phyloP scores from a whole-genome alignment of 2,329 filamentous ascomycete species.

The Microcera coccophila region DNA sequence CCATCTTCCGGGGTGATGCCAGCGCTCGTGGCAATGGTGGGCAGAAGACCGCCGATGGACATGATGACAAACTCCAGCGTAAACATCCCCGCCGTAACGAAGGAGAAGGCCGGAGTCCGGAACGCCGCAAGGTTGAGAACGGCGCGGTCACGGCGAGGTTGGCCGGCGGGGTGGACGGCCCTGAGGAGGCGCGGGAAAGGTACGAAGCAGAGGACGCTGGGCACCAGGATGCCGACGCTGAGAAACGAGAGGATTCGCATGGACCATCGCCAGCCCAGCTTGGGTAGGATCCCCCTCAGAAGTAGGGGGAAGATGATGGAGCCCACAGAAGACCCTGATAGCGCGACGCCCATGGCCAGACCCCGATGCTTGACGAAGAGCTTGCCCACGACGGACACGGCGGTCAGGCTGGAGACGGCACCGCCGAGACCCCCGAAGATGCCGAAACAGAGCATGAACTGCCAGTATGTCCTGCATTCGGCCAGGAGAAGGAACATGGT shows the following conservation, averaged over 20 bases:
- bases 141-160: constrained; percentile 32
- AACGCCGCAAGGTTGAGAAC: constrained; percentile 42
- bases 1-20: constrained; percentile 50
- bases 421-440: constrained; percentile 41
- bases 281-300: constrained; percentile 36
- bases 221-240: constrained; percentile 35
- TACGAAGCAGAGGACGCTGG: constrained; percentile 39
- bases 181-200: constrained; percentile 27
- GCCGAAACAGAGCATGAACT: constrained; percentile 50
- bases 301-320: constrained; percentile 44
- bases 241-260: constrained; percentile 51
- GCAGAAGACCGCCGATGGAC: constrained; percentile 49
- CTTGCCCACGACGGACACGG: constrained; percentile 42
- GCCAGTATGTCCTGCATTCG: constrained; percentile 46
- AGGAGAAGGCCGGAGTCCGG: constrained; percentile 35
- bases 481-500: constrained; percentile 43
- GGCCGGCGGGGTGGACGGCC: constrained; percentile 27
- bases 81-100: constrained; percentile 29
- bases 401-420: constrained; percentile 39
- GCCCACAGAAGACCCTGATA: constrained; percentile 49
- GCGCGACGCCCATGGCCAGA: constrained; percentile 42
- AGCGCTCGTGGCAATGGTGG: constrained; percentile 51
- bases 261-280: constrained; percentile 47
- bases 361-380: constrained; percentile 47
- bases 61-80: constrained; percentile 37